Percentiles rank a stretch among this genome's conserved stretches.
phyloP scores from a whole-genome alignment of 345 rosid genomes.

The Cardamine chenopodiifolia region DNA sequence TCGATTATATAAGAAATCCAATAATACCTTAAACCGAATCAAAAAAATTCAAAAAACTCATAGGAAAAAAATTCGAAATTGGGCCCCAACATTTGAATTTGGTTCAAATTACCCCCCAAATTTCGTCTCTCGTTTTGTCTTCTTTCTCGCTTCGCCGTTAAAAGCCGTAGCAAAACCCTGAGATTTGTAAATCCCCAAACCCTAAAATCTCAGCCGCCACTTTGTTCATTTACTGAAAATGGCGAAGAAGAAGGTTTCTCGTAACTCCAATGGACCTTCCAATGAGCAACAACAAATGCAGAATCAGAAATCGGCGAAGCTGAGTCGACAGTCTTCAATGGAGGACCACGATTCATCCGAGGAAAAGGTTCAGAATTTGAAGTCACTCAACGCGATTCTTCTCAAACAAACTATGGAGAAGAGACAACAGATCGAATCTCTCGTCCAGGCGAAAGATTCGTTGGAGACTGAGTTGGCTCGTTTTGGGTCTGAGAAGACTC shows the following conservation, averaged over 20 bases:
- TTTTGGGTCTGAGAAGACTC: constrained; percentile 41
- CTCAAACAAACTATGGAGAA: constrained; percentile 60
- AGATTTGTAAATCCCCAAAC: constrained; percentile 8
- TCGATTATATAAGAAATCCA: constrained; percentile 12
- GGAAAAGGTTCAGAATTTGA: constrained; percentile 62
- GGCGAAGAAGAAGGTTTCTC: constrained; percentile 46
- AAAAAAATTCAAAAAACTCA: not conserved
- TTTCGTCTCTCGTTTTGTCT: constrained; percentile 1
- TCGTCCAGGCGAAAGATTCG: constrained; percentile 49
- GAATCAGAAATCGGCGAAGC: constrained; percentile 27
- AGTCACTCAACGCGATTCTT: constrained; percentile 64
- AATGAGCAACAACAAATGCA: constrained; percentile 23
- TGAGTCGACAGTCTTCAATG: constrained; percentile 33
- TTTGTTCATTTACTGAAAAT: not conserved
- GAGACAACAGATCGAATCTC: constrained; percentile 60
- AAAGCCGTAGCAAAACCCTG: constrained; percentile 31
- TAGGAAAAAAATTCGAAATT: not conserved
- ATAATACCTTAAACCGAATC: not conserved
- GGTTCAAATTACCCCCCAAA: constrained; percentile 29
- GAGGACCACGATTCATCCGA: constrained; percentile 48
- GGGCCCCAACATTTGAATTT: constrained; percentile 41
- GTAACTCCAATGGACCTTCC: constrained; percentile 27
- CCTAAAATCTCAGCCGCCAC: constrained; percentile 38
- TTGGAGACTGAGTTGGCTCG: constrained; percentile 55
- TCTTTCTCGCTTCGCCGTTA: constrained; percentile 25